Evolutionary conservation across 345 rosid species (phyloP).

Genomic region (Ceriops zippeliana): DNA sequence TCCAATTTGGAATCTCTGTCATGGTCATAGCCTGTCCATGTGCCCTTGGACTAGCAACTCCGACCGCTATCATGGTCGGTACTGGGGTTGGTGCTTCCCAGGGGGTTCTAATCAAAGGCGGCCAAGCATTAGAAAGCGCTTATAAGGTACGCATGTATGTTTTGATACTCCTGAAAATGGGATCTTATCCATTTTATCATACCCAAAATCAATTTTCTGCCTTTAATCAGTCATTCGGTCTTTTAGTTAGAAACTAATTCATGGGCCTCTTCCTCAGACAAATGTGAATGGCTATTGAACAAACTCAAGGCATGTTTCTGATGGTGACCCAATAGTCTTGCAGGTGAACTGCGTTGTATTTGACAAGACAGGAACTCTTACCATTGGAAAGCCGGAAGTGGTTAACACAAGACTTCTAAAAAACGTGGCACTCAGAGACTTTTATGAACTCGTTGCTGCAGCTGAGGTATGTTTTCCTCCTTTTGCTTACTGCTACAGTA

Average conservation of each 20-base stretch:
- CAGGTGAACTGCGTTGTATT: slow-evolving; percentile 88
- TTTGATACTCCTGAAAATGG: too few species aligned
- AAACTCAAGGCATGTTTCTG: not conserved
- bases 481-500: not conserved
- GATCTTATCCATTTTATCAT: too few species aligned
- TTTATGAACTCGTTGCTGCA: slow-evolving; percentile 79
- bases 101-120: slow-evolving; percentile 92
- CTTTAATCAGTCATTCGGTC: too few species aligned
- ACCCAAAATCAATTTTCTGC: too few species aligned
- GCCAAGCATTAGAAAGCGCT: slow-evolving; percentile 87
- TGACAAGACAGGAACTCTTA: slow-evolving; percentile 98
- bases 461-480: slow-evolving; percentile 54
- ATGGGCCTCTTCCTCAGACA: not conserved
- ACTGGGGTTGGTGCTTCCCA: slow-evolving; percentile 98
- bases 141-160: slow-evolving; percentile 48
- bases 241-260: too few species aligned
- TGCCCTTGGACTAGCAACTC: slow-evolving; percentile 96
- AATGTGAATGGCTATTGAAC: not conserved
- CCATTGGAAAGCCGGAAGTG: slow-evolving; percentile 83
- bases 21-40: slow-evolving; percentile 99
- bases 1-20: slow-evolving; percentile 97
- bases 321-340: not conserved
- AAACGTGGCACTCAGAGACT: slow-evolving; percentile 64
- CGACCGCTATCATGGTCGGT: slow-evolving; percentile 99
- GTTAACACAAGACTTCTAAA: slow-evolving; percentile 67